Evolutionary conservation across 768 basidiomycete genomes (phyloP).

Genomic region (Phylloporus sp.): DNA sequence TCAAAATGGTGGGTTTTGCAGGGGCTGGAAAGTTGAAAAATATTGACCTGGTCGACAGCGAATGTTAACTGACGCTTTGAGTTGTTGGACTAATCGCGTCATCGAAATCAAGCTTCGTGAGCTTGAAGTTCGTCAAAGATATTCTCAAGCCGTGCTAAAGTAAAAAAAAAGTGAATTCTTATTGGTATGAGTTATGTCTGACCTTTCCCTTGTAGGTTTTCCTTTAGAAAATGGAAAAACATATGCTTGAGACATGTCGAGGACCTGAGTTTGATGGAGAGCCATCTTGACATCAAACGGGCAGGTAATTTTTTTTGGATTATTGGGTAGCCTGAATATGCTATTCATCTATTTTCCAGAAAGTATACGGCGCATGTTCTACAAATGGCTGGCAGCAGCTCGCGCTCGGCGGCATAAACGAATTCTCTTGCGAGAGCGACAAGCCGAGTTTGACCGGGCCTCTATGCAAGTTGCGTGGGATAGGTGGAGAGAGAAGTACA

Average conservation of each 20-base stretch:
- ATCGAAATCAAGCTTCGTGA: constrained; percentile 72
- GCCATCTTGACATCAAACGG: constrained; percentile 72
- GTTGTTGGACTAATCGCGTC: constrained; percentile 66
- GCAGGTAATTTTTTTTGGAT: constrained; percentile 55
- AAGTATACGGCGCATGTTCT: constrained; percentile 59
- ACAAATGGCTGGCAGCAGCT: constrained; percentile 61
- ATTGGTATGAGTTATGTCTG: constrained; percentile 12
- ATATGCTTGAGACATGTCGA: constrained; percentile 60
- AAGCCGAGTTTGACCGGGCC: constrained; percentile 54
- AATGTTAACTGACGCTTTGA: constrained; percentile 42
- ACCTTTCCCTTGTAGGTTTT: constrained; percentile 36
- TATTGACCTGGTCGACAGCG: constrained; percentile 38
- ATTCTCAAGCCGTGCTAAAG: constrained; percentile 36
- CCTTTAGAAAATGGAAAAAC: constrained; percentile 67
- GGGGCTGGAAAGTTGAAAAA: not conserved
- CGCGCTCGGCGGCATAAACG: constrained; percentile 61
- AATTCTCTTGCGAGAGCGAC: constrained; percentile 51
- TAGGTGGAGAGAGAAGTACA: constrained; percentile 71
- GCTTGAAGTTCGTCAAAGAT: constrained; percentile 52
- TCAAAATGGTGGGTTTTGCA: constrained; percentile 36
- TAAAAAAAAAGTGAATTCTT: constrained; percentile 21
- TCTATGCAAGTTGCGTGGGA: constrained; percentile 62
- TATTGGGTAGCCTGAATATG: not conserved
- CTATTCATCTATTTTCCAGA: constrained; percentile 38
- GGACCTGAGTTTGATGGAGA: constrained; percentile 75